Conservation (phyloP, 306 rosid species). For the Castanea sativa region DNA sequence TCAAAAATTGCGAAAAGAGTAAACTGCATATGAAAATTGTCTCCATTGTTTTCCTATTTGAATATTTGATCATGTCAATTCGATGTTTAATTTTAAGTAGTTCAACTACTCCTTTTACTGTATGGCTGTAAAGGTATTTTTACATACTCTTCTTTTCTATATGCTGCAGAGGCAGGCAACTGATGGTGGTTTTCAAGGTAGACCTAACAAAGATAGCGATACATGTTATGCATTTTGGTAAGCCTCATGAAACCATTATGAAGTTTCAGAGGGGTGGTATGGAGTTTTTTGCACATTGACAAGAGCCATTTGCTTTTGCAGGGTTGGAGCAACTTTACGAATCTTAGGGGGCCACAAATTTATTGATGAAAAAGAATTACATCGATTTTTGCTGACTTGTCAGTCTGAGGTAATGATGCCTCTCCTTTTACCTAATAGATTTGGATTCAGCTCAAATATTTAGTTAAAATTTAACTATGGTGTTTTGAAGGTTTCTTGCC, state of each 20-base stretch:
- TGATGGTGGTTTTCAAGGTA: slow-evolving; percentile 95
- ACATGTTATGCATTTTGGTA: slow-evolving; percentile 97
- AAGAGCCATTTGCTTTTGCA: slow-evolving; percentile 26
- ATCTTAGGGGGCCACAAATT: slow-evolving; percentile 68
- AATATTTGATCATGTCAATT: slow-evolving; percentile 3
- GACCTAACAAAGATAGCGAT: slow-evolving; percentile 82
- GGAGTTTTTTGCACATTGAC: slow-evolving; percentile 30
- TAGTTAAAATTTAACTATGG: neutral
- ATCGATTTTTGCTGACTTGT: slow-evolving; percentile 63
- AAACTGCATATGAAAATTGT: slow-evolving; percentile 20
- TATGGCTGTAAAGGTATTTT: neutral
- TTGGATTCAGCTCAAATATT: neutral
- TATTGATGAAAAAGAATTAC: slow-evolving; percentile 59
- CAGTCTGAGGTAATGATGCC: slow-evolving; percentile 62
- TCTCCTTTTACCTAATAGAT: slow-evolving; percentile 3
- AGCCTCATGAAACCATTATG: slow-evolving; percentile 22
- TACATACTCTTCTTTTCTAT: slow-evolving; percentile 13
- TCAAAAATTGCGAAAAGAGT: neutral
- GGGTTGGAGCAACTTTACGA: slow-evolving; percentile 80
- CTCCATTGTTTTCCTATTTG: neutral
- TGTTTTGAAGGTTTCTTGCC: neutral
- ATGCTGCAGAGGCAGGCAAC: slow-evolving; percentile 65
- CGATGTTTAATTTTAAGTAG: neutral
- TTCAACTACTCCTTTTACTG: neutral
- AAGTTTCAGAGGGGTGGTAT: slow-evolving; percentile 3